phyloP scores from a whole-genome alignment of 306 rosid genomes.

The Cucurbita ficifolia region DNA sequence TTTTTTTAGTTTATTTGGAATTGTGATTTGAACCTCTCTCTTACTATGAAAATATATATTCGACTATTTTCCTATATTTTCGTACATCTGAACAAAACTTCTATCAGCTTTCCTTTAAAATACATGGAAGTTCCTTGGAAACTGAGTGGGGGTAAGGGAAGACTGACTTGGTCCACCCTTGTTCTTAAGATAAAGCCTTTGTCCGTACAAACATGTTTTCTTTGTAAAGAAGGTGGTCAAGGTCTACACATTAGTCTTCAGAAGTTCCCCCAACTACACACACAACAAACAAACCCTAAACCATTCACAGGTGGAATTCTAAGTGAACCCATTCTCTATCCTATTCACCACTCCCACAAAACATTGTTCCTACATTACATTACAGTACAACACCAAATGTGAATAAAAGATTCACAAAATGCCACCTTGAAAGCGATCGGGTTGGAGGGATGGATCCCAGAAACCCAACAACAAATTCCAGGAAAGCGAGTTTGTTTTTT shows the following conservation, averaged over 20 bases:
- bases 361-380: not conserved
- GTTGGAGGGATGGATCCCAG: not conserved
- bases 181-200: not conserved
- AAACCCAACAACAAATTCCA: not conserved
- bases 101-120: not conserved
- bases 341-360: not conserved
- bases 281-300: not conserved
- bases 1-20: too few species aligned
- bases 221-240: not conserved
- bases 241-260: too few species aligned
- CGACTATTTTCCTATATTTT: not conserved
- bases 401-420: constrained; percentile 54
- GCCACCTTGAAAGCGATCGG: not conserved
- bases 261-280: too few species aligned
- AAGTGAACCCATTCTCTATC: not conserved
- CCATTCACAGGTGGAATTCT: not conserved
- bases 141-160: not conserved
- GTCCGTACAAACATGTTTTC: not conserved
- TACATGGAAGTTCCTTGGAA: too few species aligned
- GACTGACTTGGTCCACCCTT: not conserved
- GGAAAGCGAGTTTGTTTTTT: not conserved
- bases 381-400: constrained; percentile 18
- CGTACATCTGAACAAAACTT: not conserved
- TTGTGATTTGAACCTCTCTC: not conserved
- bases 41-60: too few species aligned